These are phyloP conservation scores for Dalbergia cultrata DNA, from an alignment of 306 rosid genomes.

Conservation along the genomic window DNA sequence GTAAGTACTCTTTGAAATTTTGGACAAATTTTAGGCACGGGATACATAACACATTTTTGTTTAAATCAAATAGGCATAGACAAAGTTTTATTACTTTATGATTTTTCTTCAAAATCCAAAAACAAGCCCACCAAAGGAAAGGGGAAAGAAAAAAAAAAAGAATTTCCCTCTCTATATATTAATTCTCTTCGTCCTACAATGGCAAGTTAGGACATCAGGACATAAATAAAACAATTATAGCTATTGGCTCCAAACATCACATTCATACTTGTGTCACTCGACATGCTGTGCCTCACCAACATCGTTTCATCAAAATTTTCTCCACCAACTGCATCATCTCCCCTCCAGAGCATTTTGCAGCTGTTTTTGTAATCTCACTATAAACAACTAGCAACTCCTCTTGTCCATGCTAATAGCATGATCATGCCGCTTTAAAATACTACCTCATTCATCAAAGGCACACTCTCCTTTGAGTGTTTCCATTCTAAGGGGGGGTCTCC, in stretches of 20 bases:
- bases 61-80: background rate
- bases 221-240: constrained; percentile 41
- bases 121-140: constrained; percentile 8
- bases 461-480: constrained; percentile 39
- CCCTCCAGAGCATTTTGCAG: constrained; percentile 39
- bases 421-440: constrained; percentile 38
- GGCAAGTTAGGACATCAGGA: constrained; percentile 42
- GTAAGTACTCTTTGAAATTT: background rate
- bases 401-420: constrained; percentile 53
- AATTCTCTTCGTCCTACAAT: constrained; percentile 40
- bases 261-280: constrained; percentile 32
- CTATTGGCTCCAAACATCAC: constrained; percentile 43
- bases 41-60: background rate
- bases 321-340: constrained; percentile 47
- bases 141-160: background rate
- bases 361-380: constrained; percentile 48
- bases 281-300: constrained; percentile 46
- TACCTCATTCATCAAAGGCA: constrained; percentile 49
- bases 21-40: background rate
- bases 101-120: constrained; percentile 1
- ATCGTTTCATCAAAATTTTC: constrained; percentile 52
- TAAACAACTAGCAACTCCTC: constrained; percentile 47
- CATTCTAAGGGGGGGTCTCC: constrained; percentile 16
- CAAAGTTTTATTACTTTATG: background rate
- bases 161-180: constrained; percentile 36